Percentiles rank a stretch among this genome's conserved stretches.
These are phyloP conservation scores for Trichoderma virens DNA, from an alignment of 495 filamentous ascomycete species.

Conservation along the genomic window DNA sequence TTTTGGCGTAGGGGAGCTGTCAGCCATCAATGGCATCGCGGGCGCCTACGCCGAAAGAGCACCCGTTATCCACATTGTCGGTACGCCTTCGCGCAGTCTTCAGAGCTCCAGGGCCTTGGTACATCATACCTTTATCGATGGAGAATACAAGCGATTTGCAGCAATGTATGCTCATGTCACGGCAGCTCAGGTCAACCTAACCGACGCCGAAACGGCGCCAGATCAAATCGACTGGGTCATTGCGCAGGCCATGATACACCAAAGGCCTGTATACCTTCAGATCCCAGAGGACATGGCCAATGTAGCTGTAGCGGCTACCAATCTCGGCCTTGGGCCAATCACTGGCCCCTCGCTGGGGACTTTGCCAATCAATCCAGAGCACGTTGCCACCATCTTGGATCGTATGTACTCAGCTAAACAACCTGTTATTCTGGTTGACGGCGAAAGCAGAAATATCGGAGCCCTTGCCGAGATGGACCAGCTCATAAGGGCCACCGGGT, in stretches of 20 bases:
- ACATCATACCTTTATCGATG: conserved; percentile 20
- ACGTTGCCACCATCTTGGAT: conserved; percentile 16
- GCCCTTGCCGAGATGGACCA: conserved; percentile 19
- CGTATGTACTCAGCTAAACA: conserved; percentile 18
- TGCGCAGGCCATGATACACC: conserved; percentile 25
- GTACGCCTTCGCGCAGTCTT: conserved; percentile 44
- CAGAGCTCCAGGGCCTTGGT: conserved; percentile 43
- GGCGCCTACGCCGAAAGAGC: conserved; percentile 56
- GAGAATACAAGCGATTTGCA: conserved; percentile 8
- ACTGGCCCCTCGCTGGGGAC: conserved; percentile 10
- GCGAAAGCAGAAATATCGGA: conserved; percentile 20
- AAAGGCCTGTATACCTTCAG: conserved; percentile 17
- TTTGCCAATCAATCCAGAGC: conserved; percentile 10
- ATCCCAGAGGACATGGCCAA: not conserved
- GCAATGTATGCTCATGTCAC: conserved; percentile 12
- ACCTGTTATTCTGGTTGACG: conserved; percentile 28
- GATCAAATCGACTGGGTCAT: conserved; percentile 16
- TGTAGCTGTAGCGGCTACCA: not conserved
- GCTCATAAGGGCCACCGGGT: conserved; percentile 23
- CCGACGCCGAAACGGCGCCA: not conserved
- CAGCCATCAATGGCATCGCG: conserved; percentile 59
- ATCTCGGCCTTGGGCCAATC: too few species aligned
- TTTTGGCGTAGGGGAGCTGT: conserved; percentile 64
- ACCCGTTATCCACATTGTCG: conserved; percentile 58
- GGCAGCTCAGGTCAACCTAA: not conserved